Evolutionary conservation across 2,329 filamentous ascomycete species (phyloP), one percentile per base, ranked within the genome.

Genomic region (Xylariaceae sp.): DNA sequence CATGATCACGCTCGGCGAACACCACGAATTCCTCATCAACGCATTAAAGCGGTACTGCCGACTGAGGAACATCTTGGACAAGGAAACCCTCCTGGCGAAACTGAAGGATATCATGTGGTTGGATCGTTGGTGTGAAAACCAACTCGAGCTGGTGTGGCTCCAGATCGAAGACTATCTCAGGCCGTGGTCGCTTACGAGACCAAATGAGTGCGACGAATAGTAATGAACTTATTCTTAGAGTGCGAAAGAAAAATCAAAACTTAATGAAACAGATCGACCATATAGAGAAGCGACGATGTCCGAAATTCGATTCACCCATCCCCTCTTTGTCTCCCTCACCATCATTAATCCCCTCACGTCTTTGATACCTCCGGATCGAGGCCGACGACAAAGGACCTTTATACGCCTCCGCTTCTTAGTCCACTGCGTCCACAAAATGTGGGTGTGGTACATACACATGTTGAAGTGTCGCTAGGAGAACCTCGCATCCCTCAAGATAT

Each of bases 91-190:
- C 12, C 50, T 54, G 3, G 50, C 46, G 7, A 69, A 65, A 44
- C 58, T 72, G 10, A 63, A 60, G 41, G 60, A 62, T 20, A 51
- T 71, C 21, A 55, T 70, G 42, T 72, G 70, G 69, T 55, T 72
- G 16, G 56, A 70, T 40, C 66, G 54, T 29, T 72, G 70, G 70
- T 69, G 67, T 52, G 69, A 71, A 29, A 61, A 67, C 37, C 69
- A 72, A 50, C 50, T 72, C 1, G 50, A 62, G 7, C 42, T 71
- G 29, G 49, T 67, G 12, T 71, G 69, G 70, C 57, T 49, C 14
- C 64, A 68, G 56, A 66, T 70, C 14, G 43, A 52, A n/a, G 61
- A 64, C 20, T 50, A 58, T 23, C 50, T 67, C 14, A 40, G 52
- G 43, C 52, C 60, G 7, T 66, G 55, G 60, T 44, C n/a, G 18